Base-by-base conservation (phyloP, 208 protist genomes). In the Tritrichomonas musculus region DNA sequence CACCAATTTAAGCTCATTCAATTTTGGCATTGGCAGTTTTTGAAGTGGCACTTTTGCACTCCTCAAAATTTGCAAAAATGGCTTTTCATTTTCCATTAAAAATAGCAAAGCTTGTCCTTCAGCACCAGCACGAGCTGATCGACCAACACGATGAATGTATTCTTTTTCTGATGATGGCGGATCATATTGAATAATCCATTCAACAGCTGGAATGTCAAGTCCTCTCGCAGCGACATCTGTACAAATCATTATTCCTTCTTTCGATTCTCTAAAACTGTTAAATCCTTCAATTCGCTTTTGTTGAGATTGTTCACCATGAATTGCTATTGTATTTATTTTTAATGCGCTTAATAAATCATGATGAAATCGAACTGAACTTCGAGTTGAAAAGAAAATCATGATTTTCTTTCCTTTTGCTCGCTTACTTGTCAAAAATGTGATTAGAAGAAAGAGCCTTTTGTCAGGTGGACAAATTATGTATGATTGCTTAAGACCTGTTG, bases 131-230 rank as follows among this genome's bases (percentile, higher is more conserved):
- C 99, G 97, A 4, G 98, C 99, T 5, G 98, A 98, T 96, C 99
- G 96, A 82, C 99, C 99, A 30, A 99, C 98, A 44, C 65, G 44
- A 95, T 99, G 99, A 92, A 99, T 98, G 95, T 99, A 99, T 95
- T 99, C 99, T 93, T 98, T 98, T n/a, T 98, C 97, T 95, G 99
- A 98, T 96, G 99, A 98, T 30, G 98, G 98, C 14, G 98, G 98
- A 94, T 99, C 99, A 95, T 98, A 99, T 97, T 99, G 98, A 25
- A 99, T 97, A 93, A 99, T 99, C 98, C 98, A 99, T 96, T 99
- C 93, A 1, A 95, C 95, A 0, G 96, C 96, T 2, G 98, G 98
- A 95, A 99, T 99, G 95, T 99, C 99, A 0, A 99, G 96, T 30
- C 99, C 95, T 94, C 99, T 97, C 0, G 99, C 98, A 4, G 98